These are phyloP conservation scores for Corylus heterophylla DNA, from an alignment of 306 rosid genomes.

Conservation along the genomic window DNA sequence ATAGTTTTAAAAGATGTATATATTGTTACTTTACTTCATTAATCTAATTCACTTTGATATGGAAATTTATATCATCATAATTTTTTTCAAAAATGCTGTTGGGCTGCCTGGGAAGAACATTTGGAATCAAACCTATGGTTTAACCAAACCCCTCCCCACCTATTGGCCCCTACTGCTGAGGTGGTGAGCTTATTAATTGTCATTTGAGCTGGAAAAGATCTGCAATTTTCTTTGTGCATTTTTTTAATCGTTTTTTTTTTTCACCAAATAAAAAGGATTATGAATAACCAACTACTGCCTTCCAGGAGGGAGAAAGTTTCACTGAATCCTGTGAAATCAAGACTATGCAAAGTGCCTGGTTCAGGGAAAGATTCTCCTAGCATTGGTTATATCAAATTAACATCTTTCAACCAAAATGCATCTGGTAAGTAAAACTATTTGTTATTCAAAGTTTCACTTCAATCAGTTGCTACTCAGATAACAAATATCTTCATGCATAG, in stretches of 20 bases:
- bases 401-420: conserved; percentile 87
- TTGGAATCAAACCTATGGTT: not conserved
- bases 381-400: conserved; percentile 85
- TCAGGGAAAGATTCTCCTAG: conserved; percentile 65
- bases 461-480: not conserved
- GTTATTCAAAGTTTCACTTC: conserved; percentile 2
- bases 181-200: conserved; percentile 1
- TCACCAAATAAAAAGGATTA: conserved; percentile 1
- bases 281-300: conserved; percentile 12
- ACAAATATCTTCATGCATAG: not conserved
- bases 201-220: not conserved
- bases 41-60: not conserved
- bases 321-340: conserved; percentile 88
- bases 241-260: not conserved
- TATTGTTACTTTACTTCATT: not conserved
- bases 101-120: not conserved
- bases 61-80: not conserved
- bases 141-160: not conserved
- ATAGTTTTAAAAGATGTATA: not conserved
- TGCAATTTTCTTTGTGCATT: conserved; percentile 6
- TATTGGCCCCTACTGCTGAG: not conserved
- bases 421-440: conserved; percentile 53
- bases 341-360: conserved; percentile 70
- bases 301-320: conserved; percentile 91
- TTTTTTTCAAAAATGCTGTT: not conserved